Conservation (phyloP, 495 filamentous ascomycete species). For the Penicillium parvum region DNA sequence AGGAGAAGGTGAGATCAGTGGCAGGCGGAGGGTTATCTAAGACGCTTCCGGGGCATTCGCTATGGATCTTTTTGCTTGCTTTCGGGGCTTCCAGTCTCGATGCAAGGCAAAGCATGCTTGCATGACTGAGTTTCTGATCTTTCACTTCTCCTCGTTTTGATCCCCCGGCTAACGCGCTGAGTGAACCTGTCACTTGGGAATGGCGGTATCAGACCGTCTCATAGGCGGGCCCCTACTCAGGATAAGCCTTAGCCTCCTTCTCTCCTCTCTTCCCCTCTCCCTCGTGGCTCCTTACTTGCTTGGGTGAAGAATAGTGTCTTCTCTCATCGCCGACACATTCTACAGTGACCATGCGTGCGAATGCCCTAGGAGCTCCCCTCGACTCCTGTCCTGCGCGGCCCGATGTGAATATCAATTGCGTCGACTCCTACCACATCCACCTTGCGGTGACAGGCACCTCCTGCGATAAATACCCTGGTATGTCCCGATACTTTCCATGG, state of each 20-base stretch:
- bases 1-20: conserved; percentile 14
- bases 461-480: conserved; percentile 45
- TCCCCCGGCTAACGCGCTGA: too few species aligned
- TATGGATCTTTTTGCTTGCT: too few species aligned
- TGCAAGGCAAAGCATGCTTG: conserved; percentile 7
- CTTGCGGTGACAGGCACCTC: conserved; percentile 26
- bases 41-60: conserved; percentile 32
- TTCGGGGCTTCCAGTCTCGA: too few species aligned
- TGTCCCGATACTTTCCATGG: conserved; percentile 6
- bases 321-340: conserved; percentile 5
- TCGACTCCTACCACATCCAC: conserved; percentile 32
- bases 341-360: conserved; percentile 14
- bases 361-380: conserved; percentile 8
- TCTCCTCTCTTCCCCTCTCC: conserved; percentile 16
- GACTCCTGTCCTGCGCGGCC: conserved; percentile 4
- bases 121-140: neutral
- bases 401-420: conserved; percentile 23
- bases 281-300: conserved; percentile 22
- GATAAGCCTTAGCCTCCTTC: conserved; percentile 18
- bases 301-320: conserved; percentile 5
- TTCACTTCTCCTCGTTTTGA: neutral
- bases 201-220: conserved; percentile 10
- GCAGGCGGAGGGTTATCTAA: conserved; percentile 18
- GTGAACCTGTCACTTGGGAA: conserved; percentile 4
- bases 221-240: conserved; percentile 16